A percentile compares a stretch with the other conserved stretches of the same genome.
phyloP scores from a whole-genome alignment of 345 rosid genomes.

The Aquilaria yunnanensis region DNA sequence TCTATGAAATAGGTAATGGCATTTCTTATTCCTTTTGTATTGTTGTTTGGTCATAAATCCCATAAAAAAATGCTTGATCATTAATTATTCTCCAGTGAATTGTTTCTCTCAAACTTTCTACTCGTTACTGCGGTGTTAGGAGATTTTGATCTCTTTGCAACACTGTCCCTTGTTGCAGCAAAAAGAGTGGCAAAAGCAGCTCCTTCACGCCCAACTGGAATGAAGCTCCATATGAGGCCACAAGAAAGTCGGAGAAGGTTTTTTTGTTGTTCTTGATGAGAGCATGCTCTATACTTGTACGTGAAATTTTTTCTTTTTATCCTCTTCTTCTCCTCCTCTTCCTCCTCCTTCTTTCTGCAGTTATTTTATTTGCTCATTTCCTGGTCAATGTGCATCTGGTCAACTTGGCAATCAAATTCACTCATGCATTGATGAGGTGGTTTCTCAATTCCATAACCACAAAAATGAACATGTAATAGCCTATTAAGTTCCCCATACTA shows the following conservation, averaged over 20 bases:
- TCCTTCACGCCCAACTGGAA: conserved; percentile 55
- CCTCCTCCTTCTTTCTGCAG: no score
- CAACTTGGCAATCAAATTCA: no score
- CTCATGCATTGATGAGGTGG: no score
- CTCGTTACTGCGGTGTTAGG: background rate
- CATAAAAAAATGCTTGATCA: no score
- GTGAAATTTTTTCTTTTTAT: conserved; percentile 5
- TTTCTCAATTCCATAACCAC: no score
- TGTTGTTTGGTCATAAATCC: background rate
- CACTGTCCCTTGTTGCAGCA: conserved; percentile 33
- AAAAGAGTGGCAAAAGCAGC: conserved; percentile 54
- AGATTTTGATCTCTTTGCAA: background rate
- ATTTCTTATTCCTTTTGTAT: background rate
- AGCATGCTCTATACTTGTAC: conserved; percentile 5
- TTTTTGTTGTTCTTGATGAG: conserved; percentile 50
- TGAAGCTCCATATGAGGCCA: conserved; percentile 44
- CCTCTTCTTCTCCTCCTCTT: background rate
- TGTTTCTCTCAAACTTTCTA: background rate
- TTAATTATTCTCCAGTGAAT: no score
- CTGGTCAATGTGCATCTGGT: no score
- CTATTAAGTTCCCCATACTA: no score
- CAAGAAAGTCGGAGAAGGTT: conserved; percentile 40
- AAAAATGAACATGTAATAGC: no score
- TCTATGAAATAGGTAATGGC: conserved; percentile 60
- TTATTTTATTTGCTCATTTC: background rate